Conservation (phyloP, 2,329 filamentous ascomycete genomes). For the Ophiocordyceps camponoti-leonardi region DNA sequence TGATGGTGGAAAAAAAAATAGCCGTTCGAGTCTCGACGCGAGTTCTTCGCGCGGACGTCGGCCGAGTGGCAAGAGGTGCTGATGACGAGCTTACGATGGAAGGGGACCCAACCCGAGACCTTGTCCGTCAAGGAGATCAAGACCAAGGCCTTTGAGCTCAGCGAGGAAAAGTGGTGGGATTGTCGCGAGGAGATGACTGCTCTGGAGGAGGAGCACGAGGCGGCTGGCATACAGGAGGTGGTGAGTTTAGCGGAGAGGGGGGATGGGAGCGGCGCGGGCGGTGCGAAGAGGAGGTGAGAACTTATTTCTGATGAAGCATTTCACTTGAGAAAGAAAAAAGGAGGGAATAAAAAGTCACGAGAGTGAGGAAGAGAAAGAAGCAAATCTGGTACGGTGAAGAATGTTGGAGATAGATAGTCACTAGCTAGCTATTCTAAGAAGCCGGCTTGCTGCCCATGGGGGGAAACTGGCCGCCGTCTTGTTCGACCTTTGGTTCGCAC, state of each 20-base stretch:
- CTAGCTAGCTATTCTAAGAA: too few species aligned
- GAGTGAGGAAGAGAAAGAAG: too few species aligned
- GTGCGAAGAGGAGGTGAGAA: slow-evolving; percentile 14
- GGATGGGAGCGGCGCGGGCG: slow-evolving; percentile 22
- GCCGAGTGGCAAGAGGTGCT: slow-evolving; percentile 82
- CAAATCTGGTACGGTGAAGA: too few species aligned
- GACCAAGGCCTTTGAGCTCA: slow-evolving; percentile 73
- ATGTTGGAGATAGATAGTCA: too few species aligned
- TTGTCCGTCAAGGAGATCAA: slow-evolving; percentile 81
- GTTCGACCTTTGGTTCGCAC: slow-evolving; percentile 46
- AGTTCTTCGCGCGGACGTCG: slow-evolving; percentile 81
- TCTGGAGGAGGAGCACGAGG: slow-evolving; percentile 91
- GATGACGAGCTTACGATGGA: slow-evolving; percentile 56
- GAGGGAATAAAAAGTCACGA: too few species aligned
- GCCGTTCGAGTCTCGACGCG: slow-evolving; percentile 77
- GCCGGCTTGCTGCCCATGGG: slow-evolving; percentile 34
- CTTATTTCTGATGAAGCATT: too few species aligned
- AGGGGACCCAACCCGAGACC: slow-evolving; percentile 47
- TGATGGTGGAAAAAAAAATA: slow-evolving; percentile 26
- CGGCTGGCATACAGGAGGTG: slow-evolving; percentile 85
- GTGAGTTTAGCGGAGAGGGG: slow-evolving; percentile 67
- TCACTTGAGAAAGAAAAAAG: too few species aligned
- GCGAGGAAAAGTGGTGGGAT: slow-evolving; percentile 98
- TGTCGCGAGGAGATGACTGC: slow-evolving; percentile 82
- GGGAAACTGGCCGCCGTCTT: slow-evolving; percentile 44